phyloP scores from a whole-genome alignment of 768 basidiomycete species.

The Mycena filopes region DNA sequence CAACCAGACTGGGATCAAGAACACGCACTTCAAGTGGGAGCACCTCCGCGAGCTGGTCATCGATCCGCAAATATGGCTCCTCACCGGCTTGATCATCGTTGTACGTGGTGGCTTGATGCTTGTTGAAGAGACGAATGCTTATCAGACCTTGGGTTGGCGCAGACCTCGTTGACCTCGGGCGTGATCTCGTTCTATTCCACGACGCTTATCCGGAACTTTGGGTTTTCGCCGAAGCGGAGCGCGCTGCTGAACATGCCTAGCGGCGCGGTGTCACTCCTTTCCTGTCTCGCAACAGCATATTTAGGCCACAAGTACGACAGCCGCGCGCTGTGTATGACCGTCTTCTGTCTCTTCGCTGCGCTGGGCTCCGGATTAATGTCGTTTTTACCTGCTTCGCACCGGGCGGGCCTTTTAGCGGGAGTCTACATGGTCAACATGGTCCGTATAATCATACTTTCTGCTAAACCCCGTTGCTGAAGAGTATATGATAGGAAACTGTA shows the following conservation, averaged over 20 bases:
- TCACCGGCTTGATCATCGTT: constrained; percentile 18
- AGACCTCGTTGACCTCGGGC: constrained; percentile 28
- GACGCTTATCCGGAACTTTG: constrained; percentile 33
- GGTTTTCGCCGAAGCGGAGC: constrained; percentile 25
- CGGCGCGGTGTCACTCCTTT: constrained; percentile 27
- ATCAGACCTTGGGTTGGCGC: neutral
- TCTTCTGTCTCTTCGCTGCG: constrained; percentile 23
- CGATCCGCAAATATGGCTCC: constrained; percentile 32
- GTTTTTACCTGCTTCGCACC: constrained; percentile 25
- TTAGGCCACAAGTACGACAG: constrained; percentile 24
- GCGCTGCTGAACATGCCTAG: constrained; percentile 32
- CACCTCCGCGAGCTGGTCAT: constrained; percentile 26
- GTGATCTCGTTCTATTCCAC: constrained; percentile 31
- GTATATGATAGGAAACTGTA: constrained; percentile 24
- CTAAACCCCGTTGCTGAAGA: neutral
- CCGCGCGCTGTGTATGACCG: constrained; percentile 27
- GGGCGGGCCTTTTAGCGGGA: constrained; percentile 28
- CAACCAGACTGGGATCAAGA: constrained; percentile 38
- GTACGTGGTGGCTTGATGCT: neutral
- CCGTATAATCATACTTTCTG: neutral
- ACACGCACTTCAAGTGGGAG: constrained; percentile 36
- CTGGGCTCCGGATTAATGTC: constrained; percentile 31
- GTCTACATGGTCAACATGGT: constrained; percentile 34
- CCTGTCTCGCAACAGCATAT: constrained; percentile 30
- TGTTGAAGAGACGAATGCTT: neutral